Conservation (phyloP, 305 asterid species). For the Euphrasia arctica region DNA sequence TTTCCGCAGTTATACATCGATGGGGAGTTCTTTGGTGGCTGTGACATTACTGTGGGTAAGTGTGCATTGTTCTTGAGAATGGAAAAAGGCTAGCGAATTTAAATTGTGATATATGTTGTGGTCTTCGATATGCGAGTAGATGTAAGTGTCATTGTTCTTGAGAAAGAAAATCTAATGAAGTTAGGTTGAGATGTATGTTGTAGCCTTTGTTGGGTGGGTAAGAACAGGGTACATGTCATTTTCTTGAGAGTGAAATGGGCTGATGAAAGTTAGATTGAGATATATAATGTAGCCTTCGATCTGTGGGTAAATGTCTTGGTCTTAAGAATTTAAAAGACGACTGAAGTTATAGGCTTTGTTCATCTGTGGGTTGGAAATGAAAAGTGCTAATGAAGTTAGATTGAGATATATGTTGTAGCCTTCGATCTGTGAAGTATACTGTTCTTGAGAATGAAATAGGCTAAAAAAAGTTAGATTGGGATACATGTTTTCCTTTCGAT, state of each 20-base stretch:
- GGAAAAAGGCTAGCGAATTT: background rate
- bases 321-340: no score
- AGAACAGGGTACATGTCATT: background rate
- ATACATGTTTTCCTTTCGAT: constrained; percentile 24
- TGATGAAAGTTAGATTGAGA: background rate
- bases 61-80: background rate
- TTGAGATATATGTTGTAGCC: no score
- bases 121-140: background rate
- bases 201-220: background rate
- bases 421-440: no score
- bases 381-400: no score
- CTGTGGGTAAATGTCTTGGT: constrained; percentile 45
- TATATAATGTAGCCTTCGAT: background rate
- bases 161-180: background rate
- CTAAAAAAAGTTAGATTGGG: no score
- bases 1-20: constrained; percentile 90
- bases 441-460: no score
- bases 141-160: no score
- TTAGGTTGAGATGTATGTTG: background rate
- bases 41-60: constrained; percentile 84
- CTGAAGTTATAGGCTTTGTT: no score
- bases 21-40: constrained; percentile 96
- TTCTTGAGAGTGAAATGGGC: background rate
- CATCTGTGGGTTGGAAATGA: no score
- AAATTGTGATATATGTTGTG: background rate